Evolutionary conservation across 1,139 yeast species (phyloP), one percentile per base, ranked within the genome.

Genomic region (Taphrina communis): DNA sequence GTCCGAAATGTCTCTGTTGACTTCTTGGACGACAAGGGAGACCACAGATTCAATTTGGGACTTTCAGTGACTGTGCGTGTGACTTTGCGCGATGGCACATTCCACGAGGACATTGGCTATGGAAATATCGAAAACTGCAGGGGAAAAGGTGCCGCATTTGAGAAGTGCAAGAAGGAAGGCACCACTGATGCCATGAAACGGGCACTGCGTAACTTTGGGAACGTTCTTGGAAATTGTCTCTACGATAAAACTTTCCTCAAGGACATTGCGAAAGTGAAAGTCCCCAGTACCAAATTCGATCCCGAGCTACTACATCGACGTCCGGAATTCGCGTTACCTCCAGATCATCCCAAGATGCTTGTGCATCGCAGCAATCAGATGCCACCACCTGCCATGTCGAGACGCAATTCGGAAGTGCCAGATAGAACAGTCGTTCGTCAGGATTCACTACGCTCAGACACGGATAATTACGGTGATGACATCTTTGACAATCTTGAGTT

Each of bases 111-210:
- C 76, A 82, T 88, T 58, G 96, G 96, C 0, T 88, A 85, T 75
- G 96, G 96, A 14, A 85, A 82, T 70, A 83, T 86, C 63, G 90
- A 87, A 59, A 89, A 89, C 74, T 86, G 88, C 63, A 83, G 82
- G 69, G 80, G 81, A 57, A 86, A 86, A 75, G 86, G 87, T 8
- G 82, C 83, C 79, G 95, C 94, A 0, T 87, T 85, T 76, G 95
- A 89, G 72, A 89, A 89, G 71, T 72, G 90, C 75, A 85, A 86
- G 74, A 89, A 89, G 74, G 93, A 89, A 75, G 95, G 94, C 1
- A 83, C 86, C 38, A 89, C 96, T 0, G 95, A 89, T 77, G 96
- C 88, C 0, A 76, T 88, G 72, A 89, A 89, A 76, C 79, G 96
- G 53, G 88, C 93, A 42, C 80, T 89, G 72, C 81, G 95, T 70